A percentile compares a stretch with the other conserved stretches of the same genome.
These are phyloP conservation scores for Syncephalastrum racemosum DNA, from an alignment of 371 early-diverging fungal genomes.

Conservation along the genomic window DNA sequence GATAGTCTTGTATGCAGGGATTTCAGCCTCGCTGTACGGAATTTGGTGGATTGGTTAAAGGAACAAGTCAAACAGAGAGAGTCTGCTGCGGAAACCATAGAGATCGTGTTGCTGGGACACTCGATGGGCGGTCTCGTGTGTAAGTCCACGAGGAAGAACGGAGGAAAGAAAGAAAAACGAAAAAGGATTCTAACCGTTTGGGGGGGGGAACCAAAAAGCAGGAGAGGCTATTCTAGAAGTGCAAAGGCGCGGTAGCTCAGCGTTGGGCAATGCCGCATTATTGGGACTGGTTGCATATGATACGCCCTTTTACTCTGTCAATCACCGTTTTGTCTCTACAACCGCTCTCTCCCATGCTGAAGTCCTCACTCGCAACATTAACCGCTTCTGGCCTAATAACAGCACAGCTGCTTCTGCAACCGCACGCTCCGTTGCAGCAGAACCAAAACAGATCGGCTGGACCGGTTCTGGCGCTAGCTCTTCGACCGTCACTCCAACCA, in stretches of 20 bases:
- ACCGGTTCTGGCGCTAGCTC: not conserved
- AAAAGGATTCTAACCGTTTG: not conserved
- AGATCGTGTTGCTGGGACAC: slow-evolving; percentile 49
- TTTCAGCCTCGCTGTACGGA: slow-evolving; percentile 42
- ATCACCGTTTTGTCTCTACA: slow-evolving; percentile 41
- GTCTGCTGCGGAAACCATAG: slow-evolving; percentile 16
- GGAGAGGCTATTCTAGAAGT: slow-evolving; percentile 55
- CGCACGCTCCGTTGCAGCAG: not conserved
- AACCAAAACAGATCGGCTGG: slow-evolving; percentile 6
- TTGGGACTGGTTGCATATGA: slow-evolving; percentile 63
- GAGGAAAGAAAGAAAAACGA: not conserved
- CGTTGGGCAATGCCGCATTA: slow-evolving; percentile 31
- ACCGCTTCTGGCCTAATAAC: slow-evolving; percentile 2
- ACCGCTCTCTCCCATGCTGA: slow-evolving; percentile 29
- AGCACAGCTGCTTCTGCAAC: slow-evolving; percentile 3
- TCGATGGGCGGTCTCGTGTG: slow-evolving; percentile 69
- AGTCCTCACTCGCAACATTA: slow-evolving; percentile 15
- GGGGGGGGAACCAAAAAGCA: no score
- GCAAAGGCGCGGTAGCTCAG: not conserved
- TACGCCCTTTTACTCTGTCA: slow-evolving; percentile 62
- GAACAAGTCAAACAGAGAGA: slow-evolving; percentile 37
- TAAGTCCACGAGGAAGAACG: slow-evolving; percentile 17
- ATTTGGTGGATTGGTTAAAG: slow-evolving; percentile 49
- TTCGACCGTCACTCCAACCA: not conserved
- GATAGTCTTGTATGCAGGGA: slow-evolving; percentile 25